phyloP scores from a whole-genome alignment of 139 green algal genomes.

The Chlorella sorokiniana region DNA sequence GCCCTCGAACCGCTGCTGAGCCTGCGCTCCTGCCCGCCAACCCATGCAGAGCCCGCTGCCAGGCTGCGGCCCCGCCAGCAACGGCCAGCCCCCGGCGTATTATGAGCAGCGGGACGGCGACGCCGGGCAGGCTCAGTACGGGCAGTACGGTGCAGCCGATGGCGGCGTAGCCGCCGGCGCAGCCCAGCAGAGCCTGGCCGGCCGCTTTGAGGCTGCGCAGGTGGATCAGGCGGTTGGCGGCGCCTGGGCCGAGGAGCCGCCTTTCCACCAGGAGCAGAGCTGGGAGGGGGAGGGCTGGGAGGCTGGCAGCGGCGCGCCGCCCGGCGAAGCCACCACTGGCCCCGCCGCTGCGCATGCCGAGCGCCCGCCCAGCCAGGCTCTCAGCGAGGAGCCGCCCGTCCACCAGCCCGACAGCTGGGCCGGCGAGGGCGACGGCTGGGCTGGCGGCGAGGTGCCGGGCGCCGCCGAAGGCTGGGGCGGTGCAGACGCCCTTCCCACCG shows the following conservation, averaged over 20 bases:
- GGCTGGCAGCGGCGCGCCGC: no score
- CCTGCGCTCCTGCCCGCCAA: neutral
- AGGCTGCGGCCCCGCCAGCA: neutral
- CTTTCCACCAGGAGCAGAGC: conserved; percentile 2
- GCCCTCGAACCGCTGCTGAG: no score
- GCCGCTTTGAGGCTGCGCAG: conserved; percentile 4
- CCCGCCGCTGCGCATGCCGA: neutral
- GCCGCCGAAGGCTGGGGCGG: neutral
- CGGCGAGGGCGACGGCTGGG: no score
- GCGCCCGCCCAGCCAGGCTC: neutral
- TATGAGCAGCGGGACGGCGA: neutral
- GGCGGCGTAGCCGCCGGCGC: neutral
- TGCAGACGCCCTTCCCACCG: neutral
- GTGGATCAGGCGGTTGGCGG: neutral
- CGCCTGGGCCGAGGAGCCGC: neutral
- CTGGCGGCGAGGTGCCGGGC: no score
- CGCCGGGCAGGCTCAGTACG: neutral
- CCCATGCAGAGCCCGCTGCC: conserved; percentile 25
- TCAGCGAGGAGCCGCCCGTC: neutral
- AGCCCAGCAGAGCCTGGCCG: conserved; percentile 29
- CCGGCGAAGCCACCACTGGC: no score
- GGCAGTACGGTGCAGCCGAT: neutral
- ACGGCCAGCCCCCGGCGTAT: neutral
- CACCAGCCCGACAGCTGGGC: conserved; percentile 10
- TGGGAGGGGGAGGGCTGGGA: neutral